Conservation (phyloP, 345 rosid species). For the Brassica juncea region DNA sequence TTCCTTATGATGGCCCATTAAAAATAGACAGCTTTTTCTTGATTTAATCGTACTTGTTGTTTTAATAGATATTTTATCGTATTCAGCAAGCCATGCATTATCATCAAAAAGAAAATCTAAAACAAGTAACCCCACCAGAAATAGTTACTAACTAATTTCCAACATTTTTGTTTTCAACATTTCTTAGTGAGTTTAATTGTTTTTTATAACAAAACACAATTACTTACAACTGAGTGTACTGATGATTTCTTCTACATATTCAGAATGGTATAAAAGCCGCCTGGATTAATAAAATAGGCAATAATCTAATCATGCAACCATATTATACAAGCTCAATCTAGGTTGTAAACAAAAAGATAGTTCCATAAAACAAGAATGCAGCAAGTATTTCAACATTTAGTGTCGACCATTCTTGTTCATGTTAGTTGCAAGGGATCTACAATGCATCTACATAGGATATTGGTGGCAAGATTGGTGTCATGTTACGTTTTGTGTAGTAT, state of each 20-base stretch:
- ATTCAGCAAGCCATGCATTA: slow-evolving; percentile 40
- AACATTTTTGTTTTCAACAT: neutral
- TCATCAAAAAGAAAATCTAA: slow-evolving; percentile 27
- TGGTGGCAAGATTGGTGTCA: neutral
- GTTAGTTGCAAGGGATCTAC: neutral
- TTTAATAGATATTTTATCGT: slow-evolving; percentile 25
- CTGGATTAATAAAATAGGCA: neutral
- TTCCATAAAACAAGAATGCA: neutral
- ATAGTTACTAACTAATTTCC: slow-evolving; percentile 22
- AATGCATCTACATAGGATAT: neutral
- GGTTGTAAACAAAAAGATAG: neutral
- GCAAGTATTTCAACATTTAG: neutral
- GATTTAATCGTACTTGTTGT: slow-evolving; percentile 19
- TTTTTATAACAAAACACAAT: neutral
- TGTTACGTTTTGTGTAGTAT: neutral
- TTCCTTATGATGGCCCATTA: slow-evolving; percentile 29
- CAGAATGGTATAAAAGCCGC: neutral
- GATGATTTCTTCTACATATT: neutral
- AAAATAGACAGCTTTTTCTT: slow-evolving; percentile 9
- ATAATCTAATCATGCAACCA: neutral
- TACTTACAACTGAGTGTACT: neutral
- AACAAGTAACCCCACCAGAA: slow-evolving; percentile 29
- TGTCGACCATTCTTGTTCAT: neutral
- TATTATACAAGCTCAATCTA: neutral
- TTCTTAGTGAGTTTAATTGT: neutral